Evolutionary conservation across 768 basidiomycete species (phyloP).

Genomic region (Rhodotorula paludigena): DNA sequence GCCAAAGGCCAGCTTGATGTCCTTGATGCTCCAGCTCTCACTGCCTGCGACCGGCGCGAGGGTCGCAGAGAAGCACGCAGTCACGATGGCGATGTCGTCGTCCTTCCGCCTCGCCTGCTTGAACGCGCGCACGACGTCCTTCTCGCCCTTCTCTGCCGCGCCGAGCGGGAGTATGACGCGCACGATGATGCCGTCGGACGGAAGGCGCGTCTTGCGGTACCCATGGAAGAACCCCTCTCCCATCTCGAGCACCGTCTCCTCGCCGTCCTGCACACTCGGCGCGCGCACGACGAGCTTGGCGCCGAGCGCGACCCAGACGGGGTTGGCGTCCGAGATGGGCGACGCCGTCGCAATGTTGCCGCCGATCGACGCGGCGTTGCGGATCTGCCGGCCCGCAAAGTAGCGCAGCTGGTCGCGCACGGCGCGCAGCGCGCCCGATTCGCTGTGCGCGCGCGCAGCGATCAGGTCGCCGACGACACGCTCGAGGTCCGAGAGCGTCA

Average conservation of each 20-base stretch:
- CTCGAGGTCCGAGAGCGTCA: conserved; percentile 32
- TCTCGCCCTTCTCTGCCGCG: conserved; percentile 1
- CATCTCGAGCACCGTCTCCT: conserved; percentile 1
- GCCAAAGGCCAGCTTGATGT: conserved; percentile 39
- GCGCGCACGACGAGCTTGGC: conserved; percentile 13
- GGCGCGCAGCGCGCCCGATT: conserved; percentile 25
- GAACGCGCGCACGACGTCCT: conserved; percentile 39
- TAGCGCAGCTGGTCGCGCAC: conserved; percentile 39
- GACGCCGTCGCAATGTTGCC: conserved; percentile 43
- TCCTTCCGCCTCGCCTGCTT: conserved; percentile 43
- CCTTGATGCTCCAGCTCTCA: background rate
- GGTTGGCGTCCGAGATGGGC: conserved; percentile 40
- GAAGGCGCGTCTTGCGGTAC: conserved; percentile 41
- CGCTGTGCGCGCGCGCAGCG: background rate
- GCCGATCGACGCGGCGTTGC: conserved; percentile 39
- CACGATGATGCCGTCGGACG: conserved; percentile 35
- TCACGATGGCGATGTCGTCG: conserved; percentile 44
- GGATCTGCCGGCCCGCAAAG: conserved; percentile 41
- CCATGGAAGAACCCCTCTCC: conserved; percentile 41
- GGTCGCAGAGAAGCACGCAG: conserved; percentile 18
- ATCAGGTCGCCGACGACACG: conserved; percentile 13
- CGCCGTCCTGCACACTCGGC: background rate
- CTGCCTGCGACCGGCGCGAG: background rate
- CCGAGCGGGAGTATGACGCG: conserved; percentile 36
- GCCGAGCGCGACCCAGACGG: conserved; percentile 41